Evolutionary conservation across 305 asterid genomes (phyloP).

Genomic region (Coffea humblotiana): DNA sequence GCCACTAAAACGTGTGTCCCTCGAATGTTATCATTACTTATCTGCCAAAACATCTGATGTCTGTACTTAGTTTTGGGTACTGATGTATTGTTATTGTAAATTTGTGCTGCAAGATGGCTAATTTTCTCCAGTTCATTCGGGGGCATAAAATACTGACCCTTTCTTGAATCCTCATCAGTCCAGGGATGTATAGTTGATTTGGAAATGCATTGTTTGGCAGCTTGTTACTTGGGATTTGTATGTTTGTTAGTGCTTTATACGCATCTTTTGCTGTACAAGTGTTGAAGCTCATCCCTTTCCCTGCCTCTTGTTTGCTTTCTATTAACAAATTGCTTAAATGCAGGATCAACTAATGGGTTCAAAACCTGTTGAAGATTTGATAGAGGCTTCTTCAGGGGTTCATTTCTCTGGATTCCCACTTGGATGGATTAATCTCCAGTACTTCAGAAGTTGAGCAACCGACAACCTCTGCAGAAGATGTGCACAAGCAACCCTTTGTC

Average conservation of each 20-base stretch:
- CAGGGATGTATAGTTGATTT: background rate
- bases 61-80: background rate
- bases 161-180: background rate
- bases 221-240: background rate
- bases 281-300: slow-evolving; percentile 18
- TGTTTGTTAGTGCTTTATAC: background rate
- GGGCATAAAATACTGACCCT: background rate
- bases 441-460: slow-evolving; percentile 44
- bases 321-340: slow-evolving; percentile 24
- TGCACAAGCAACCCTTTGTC: slow-evolving; percentile 76
- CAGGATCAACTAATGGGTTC: slow-evolving; percentile 62
- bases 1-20: background rate
- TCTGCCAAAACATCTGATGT: background rate
- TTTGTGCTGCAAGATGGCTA: too few relatives aligned
- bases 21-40: too few relatives aligned
- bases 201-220: background rate
- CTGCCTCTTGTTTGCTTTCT: slow-evolving; percentile 10
- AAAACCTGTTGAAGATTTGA: slow-evolving; percentile 72
- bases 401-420: slow-evolving; percentile 92
- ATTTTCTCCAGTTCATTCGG: background rate
- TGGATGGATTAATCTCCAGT: slow-evolving; percentile 38
- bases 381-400: slow-evolving; percentile 82
- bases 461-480: slow-evolving; percentile 51
- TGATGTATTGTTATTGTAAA: background rate
- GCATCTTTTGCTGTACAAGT: background rate